Evolutionary conservation across 2,329 filamentous ascomycete species (phyloP).

Genomic region (Alternaria sp.): DNA sequence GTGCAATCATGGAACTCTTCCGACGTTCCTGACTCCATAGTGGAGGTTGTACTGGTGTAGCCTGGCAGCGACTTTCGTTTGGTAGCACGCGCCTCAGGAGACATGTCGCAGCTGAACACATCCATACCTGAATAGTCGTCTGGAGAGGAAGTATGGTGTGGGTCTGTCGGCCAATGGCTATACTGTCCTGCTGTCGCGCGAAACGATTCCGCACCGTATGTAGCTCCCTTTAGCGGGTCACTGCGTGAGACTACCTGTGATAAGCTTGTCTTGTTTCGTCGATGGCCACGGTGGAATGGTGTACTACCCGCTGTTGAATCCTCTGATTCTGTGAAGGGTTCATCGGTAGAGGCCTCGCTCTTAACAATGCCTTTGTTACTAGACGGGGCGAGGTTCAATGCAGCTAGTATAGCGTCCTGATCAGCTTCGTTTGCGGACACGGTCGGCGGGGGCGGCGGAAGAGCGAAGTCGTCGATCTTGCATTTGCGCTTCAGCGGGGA

Average conservation of each 20-base stretch:
- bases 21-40: neutral
- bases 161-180: neutral
- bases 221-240: neutral
- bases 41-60: neutral
- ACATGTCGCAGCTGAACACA: neutral
- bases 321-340: neutral
- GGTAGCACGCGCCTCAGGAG: neutral
- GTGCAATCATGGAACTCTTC: neutral
- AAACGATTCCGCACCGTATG: neutral
- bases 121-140: neutral
- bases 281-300: neutral
- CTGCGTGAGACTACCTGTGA: neutral
- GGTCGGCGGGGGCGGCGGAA: neutral
- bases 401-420: neutral
- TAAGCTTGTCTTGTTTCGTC: neutral
- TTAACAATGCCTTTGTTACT: neutral
- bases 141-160: neutral
- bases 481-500: too few relatives aligned
- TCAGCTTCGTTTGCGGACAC: neutral
- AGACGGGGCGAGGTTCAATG: neutral
- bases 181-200: neutral
- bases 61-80: neutral
- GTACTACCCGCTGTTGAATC: neutral
- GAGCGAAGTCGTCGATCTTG: neutral
- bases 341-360: too few relatives aligned